Evolutionary conservation across 2,329 filamentous ascomycete species (phyloP).

Genomic region (Pseudocercospora macadamiae): DNA sequence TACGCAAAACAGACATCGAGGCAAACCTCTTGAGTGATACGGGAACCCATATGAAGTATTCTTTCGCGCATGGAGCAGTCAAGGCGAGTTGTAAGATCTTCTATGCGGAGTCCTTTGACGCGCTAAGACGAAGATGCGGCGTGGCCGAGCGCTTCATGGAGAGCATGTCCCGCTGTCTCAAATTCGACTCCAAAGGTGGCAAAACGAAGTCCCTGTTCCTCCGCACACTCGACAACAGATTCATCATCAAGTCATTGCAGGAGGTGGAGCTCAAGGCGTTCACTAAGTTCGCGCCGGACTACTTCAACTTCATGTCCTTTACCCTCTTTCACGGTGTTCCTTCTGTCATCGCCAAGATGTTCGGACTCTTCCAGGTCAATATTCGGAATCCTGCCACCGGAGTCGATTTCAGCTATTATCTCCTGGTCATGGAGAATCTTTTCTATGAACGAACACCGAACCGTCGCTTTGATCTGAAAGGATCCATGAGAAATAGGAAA

Average conservation of each 20-base stretch:
- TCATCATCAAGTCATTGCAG: conserved; percentile 89
- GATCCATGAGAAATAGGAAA: conserved; percentile 97
- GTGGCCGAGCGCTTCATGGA: conserved; percentile 93
- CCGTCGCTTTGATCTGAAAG: conserved; percentile 84
- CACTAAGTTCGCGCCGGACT: conserved; percentile 91
- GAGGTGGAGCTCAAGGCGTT: conserved; percentile 92
- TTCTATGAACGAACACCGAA: conserved; percentile 94
- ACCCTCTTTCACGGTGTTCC: conserved; percentile 90
- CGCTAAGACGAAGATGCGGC: conserved; percentile 87
- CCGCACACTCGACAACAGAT: conserved; percentile 91
- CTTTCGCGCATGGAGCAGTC: conserved; percentile 90
- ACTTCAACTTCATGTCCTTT: conserved; percentile 96
- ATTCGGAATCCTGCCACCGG: conserved; percentile 94
- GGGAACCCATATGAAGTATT: conserved; percentile 92
- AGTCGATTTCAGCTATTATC: conserved; percentile 90
- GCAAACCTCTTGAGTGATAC: conserved; percentile 80
- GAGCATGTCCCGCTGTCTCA: conserved; percentile 89
- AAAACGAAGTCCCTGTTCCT: conserved; percentile 98
- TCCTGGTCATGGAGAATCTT: conserved; percentile 95
- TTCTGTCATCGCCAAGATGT: conserved; percentile 98
- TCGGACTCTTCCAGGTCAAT: conserved; percentile 95
- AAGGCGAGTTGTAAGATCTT: conserved; percentile 98
- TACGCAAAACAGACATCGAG: conserved; percentile 74
- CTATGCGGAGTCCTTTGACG: conserved; percentile 97
- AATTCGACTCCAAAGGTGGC: conserved; percentile 97